These are phyloP conservation scores for Synchytrium microbalum DNA, from an alignment of 371 early-diverging fungal species.

Conservation along the genomic window DNA sequence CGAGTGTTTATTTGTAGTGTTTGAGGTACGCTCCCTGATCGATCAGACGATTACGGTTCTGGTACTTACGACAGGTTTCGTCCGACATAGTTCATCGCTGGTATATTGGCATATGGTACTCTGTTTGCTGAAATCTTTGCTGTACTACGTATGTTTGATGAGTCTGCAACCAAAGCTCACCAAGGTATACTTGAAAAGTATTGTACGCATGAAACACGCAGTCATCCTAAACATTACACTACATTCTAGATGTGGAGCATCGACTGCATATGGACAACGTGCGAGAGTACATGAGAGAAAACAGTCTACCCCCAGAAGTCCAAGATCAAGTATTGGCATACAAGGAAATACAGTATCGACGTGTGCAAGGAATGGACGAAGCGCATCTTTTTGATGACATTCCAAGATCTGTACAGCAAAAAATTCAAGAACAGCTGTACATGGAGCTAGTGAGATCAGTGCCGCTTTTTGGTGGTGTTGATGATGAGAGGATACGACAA, in stretches of 20 bases:
- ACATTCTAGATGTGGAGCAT: background rate
- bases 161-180: background rate
- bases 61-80: too few relatives aligned
- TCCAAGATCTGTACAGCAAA: slow-evolving; percentile 10
- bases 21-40: background rate
- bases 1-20: background rate
- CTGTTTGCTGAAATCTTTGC: background rate
- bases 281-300: background rate
- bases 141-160: background rate
- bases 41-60: too few relatives aligned
- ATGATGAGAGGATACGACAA: background rate
- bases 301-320: background rate
- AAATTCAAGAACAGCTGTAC: slow-evolving; percentile 12
- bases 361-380: slow-evolving; percentile 14
- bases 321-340: background rate
- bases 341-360: background rate
- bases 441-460: slow-evolving; percentile 11
- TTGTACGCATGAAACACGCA: background rate
- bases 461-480: slow-evolving; percentile 11
- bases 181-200: background rate
- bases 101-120: background rate
- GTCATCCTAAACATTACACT: background rate
- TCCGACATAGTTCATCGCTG: background rate
- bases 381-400: slow-evolving; percentile 10
- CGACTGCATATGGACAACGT: background rate